These are phyloP conservation scores for Metarhizium robertsii DNA, from an alignment of 2,329 filamentous ascomycete genomes.

Conservation along the genomic window DNA sequence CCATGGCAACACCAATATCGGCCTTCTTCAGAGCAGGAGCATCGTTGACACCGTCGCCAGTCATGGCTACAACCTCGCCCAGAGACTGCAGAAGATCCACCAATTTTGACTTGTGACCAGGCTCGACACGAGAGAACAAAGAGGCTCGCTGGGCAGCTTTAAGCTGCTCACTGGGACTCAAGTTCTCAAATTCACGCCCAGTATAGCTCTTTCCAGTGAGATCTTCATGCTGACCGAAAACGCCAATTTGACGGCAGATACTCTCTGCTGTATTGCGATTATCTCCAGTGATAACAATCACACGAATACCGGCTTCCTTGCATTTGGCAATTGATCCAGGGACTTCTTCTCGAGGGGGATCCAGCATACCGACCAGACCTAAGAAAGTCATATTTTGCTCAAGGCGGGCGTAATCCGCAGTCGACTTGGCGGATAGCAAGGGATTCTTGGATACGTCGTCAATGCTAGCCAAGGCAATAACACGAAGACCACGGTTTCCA, in stretches of 20 bases:
- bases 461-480: constrained; percentile 84
- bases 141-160: constrained; percentile 78
- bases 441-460: constrained; percentile 65
- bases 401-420: constrained; percentile 72
- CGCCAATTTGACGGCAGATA: constrained; percentile 93
- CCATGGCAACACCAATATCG: constrained; percentile 98
- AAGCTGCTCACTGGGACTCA: constrained; percentile 70
- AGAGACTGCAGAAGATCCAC: constrained; percentile 91
- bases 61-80: constrained; percentile 97
- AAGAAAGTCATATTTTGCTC: constrained; percentile 93
- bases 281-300: constrained; percentile 97
- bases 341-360: constrained; percentile 91
- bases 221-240: constrained; percentile 76
- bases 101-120: constrained; percentile 92
- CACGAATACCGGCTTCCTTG: constrained; percentile 85
- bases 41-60: constrained; percentile 96
- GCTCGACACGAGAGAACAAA: constrained; percentile 93
- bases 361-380: constrained; percentile 91
- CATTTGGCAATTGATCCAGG: constrained; percentile 78
- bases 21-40: constrained; percentile 96
- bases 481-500: constrained; percentile 83
- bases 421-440: constrained; percentile 70
- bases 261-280: constrained; percentile 97
- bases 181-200: constrained; percentile 84
- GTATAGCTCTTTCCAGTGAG: constrained; percentile 89